These are phyloP conservation scores for Mycena belliarum DNA, from an alignment of 768 basidiomycete genomes.

Conservation along the genomic window DNA sequence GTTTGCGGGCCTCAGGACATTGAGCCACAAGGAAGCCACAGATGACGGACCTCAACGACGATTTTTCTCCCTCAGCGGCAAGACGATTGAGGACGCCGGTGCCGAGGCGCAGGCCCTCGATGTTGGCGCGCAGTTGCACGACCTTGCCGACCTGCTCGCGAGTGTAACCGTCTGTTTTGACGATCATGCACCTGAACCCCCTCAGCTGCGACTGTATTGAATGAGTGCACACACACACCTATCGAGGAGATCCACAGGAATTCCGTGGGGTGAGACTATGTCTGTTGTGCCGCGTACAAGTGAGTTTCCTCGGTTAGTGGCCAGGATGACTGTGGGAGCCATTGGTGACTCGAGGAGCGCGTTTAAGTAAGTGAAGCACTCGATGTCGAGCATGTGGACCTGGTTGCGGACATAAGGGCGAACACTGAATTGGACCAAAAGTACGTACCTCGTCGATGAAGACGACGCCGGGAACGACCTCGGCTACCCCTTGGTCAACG, in stretches of 20 bases:
- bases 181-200: constrained; percentile 79
- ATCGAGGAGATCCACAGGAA: constrained; percentile 93
- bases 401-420: constrained; percentile 30
- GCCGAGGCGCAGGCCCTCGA: constrained; percentile 71
- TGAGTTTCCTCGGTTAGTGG: constrained; percentile 92
- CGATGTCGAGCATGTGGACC: constrained; percentile 99
- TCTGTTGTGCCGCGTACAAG: constrained; percentile 93
- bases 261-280: constrained; percentile 87
- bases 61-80: constrained; percentile 25
- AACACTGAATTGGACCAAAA: neutral
- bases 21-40: neutral
- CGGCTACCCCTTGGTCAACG: constrained; percentile 97
- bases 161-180: constrained; percentile 84
- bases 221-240: constrained; percentile 49
- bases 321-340: constrained; percentile 96
- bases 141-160: constrained; percentile 17
- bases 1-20: constrained; percentile 27
- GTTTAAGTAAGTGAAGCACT: constrained; percentile 98
- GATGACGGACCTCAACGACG: constrained; percentile 2
- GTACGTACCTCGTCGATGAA: constrained; percentile 91
- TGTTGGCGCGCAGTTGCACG: constrained; percentile 63
- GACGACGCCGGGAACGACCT: constrained; percentile 95
- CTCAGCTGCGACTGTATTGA: neutral
- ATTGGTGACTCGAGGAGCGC: constrained; percentile 93
- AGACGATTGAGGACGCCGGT: constrained; percentile 37